A percentile compares a stretch with the other conserved stretches of the same genome.
These are phyloP conservation scores for Cladophialophora exuberans DNA, from an alignment of 2,329 filamentous ascomycete species.

Conservation along the genomic window DNA sequence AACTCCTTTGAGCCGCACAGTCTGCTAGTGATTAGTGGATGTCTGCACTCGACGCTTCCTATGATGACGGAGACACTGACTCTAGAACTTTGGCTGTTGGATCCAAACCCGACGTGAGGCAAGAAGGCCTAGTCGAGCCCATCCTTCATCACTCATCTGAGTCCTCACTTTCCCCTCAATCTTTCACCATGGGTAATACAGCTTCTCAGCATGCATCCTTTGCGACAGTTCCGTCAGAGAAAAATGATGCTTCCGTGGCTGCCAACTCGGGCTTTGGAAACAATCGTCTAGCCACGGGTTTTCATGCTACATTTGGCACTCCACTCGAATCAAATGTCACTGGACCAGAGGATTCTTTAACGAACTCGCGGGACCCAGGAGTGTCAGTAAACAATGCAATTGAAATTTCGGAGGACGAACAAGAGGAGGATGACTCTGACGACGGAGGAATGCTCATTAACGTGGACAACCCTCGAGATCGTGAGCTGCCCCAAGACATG, in stretches of 20 bases:
- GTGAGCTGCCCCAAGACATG: constrained; percentile 20
- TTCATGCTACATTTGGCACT: no score
- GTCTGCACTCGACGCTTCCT: constrained; percentile 39
- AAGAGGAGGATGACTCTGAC: constrained; percentile 34
- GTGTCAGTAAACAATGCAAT: constrained; percentile 28
- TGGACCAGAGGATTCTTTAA: no score
- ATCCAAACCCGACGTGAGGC: constrained; percentile 37
- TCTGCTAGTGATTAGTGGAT: constrained; percentile 1
- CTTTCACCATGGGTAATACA: constrained; percentile 7
- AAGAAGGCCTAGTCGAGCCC: constrained; percentile 21
- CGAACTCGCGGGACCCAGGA: no score
- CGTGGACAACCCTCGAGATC: constrained; percentile 35
- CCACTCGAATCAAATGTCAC: no score
- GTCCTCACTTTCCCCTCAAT: neutral
- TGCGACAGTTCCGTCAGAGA: no score
- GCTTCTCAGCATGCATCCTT: neutral
- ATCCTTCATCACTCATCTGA: neutral
- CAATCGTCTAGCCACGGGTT: constrained; percentile 32
- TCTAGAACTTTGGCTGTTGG: constrained; percentile 53
- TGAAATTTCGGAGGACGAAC: constrained; percentile 34
- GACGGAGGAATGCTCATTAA: constrained; percentile 49
- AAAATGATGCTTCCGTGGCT: neutral
- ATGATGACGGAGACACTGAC: constrained; percentile 40
- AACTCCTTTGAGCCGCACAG: no score
- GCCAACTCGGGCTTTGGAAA: constrained; percentile 22